Evolutionary conservation across 2,329 filamentous ascomycete species (phyloP).

Genomic region (Tolypocladium tundrense): DNA sequence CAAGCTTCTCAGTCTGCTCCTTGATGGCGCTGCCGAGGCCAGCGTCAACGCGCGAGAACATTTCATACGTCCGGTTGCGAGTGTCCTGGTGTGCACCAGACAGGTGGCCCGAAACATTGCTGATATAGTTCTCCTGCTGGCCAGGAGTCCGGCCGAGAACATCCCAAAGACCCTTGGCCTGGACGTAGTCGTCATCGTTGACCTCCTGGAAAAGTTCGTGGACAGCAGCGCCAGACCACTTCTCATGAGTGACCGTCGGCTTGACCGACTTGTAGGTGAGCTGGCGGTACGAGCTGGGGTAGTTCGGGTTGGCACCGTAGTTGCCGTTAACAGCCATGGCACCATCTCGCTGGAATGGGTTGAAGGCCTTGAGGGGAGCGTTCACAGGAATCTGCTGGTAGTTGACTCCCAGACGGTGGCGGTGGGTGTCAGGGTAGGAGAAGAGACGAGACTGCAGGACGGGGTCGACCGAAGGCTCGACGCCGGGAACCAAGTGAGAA

Average conservation of each 20-base stretch:
- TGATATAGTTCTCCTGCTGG: slow-evolving; percentile 51
- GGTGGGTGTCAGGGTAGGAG: slow-evolving; percentile 51
- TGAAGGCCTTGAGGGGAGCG: slow-evolving; percentile 42
- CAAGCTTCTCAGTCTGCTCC: slow-evolving; percentile 39
- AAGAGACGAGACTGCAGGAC: slow-evolving; percentile 52
- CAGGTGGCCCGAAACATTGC: slow-evolving; percentile 49
- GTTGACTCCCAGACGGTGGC: slow-evolving; percentile 53
- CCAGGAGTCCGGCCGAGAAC: slow-evolving; percentile 36
- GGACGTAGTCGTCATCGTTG: slow-evolving; percentile 38
- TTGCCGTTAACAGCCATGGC: slow-evolving; percentile 58
- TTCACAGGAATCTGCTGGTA: slow-evolving; percentile 57
- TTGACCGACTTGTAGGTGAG: slow-evolving; percentile 32
- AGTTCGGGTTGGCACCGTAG: slow-evolving; percentile 50
- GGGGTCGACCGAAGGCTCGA: slow-evolving; percentile 52
- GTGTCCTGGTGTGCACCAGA: slow-evolving; percentile 41
- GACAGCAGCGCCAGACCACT: slow-evolving; percentile 35
- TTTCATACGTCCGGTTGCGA: slow-evolving; percentile 47
- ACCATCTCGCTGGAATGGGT: slow-evolving; percentile 67
- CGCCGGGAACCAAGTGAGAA: slow-evolving; percentile 52
- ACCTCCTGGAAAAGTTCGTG: slow-evolving; percentile 33
- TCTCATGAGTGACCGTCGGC: slow-evolving; percentile 32
- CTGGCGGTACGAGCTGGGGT: slow-evolving; percentile 38
- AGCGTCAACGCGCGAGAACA: slow-evolving; percentile 47
- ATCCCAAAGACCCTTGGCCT: slow-evolving; percentile 37
- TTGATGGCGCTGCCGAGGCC: slow-evolving; percentile 42